Evolutionary conservation across 371 early-diverging fungal genomes (phyloP).

Genomic region (Coelomomyces lativittatus): DNA sequence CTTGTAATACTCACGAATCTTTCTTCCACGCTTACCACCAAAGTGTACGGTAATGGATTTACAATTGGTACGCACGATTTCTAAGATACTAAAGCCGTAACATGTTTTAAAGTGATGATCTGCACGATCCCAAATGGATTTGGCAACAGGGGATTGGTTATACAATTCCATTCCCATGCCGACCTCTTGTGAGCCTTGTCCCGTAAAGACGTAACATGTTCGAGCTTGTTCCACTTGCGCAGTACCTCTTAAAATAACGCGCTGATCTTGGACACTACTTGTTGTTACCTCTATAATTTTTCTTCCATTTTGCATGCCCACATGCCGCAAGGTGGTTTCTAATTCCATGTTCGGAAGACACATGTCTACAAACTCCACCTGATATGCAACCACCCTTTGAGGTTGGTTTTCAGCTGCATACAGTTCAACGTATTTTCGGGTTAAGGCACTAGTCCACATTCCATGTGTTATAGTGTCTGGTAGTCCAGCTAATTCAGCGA

Average conservation of each 20-base stretch:
- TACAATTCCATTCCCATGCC: constrained; percentile 96
- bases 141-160: constrained; percentile 59
- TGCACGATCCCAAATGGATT: constrained; percentile 79
- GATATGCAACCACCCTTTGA: constrained; percentile 60
- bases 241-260: constrained; percentile 69
- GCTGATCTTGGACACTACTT: constrained; percentile 59
- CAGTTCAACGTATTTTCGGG: constrained; percentile 83
- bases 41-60: constrained; percentile 75
- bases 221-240: constrained; percentile 84
- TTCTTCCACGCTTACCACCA: constrained; percentile 74
- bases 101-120: constrained; percentile 66
- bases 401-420: constrained; percentile 88
- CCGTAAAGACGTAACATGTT: constrained; percentile 83
- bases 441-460: constrained; percentile 90
- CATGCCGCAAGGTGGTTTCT: constrained; percentile 72
- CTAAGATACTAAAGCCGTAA: constrained; percentile 77
- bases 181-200: constrained; percentile 86
- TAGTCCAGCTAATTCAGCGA: constrained; percentile 74
- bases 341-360: constrained; percentile 71
- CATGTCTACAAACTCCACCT: constrained; percentile 64
- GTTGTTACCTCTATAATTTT: constrained; percentile 86
- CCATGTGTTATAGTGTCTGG: constrained; percentile 94
- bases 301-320: constrained; percentile 89
- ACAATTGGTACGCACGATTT: constrained; percentile 85
- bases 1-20: constrained; percentile 73